Percentiles rank a stretch among this genome's conserved stretches.
phyloP scores from a whole-genome alignment of 2,329 filamentous ascomycete species.

The Coleophoma crateriformis region DNA sequence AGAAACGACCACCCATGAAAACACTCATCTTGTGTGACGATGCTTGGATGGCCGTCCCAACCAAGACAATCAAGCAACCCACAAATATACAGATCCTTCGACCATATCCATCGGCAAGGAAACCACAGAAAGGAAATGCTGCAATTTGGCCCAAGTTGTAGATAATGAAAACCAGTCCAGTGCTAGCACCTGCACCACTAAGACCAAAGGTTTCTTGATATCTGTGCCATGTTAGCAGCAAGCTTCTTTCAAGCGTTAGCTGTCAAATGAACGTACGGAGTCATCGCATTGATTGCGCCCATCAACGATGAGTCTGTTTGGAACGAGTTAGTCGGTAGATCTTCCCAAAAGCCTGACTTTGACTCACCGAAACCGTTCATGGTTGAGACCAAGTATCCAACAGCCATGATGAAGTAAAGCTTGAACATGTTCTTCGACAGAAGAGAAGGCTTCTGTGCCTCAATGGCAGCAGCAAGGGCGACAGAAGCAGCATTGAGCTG shows the following conservation, averaged over 20 bases:
- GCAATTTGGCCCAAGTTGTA: slow-evolving; percentile 45
- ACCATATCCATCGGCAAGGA: slow-evolving; percentile 46
- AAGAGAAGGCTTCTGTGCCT: slow-evolving; percentile 26
- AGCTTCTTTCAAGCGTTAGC: too few relatives aligned
- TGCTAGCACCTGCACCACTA: slow-evolving; percentile 38
- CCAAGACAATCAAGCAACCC: slow-evolving; percentile 44
- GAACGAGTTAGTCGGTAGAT: neutral
- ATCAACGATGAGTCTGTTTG: slow-evolving; percentile 45
- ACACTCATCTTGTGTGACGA: slow-evolving; percentile 38
- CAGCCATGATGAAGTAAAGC: slow-evolving; percentile 32
- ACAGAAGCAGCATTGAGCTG: slow-evolving; percentile 31
- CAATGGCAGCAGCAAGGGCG: slow-evolving; percentile 25
- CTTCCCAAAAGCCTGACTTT: neutral
- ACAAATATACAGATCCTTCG: slow-evolving; percentile 50
- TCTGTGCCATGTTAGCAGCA: too few relatives aligned
- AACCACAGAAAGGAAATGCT: slow-evolving; percentile 44
- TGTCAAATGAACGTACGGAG: slow-evolving; percentile 28
- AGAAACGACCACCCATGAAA: slow-evolving; percentile 51
- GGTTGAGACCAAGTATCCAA: slow-evolving; percentile 38
- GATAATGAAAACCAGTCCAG: slow-evolving; percentile 41
- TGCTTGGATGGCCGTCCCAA: slow-evolving; percentile 44
- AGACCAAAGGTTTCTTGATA: slow-evolving; percentile 40
- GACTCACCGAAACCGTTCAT: slow-evolving; percentile 45
- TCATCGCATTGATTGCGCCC: slow-evolving; percentile 46
- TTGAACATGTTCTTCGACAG: slow-evolving; percentile 37